phyloP scores from a whole-genome alignment of 371 early-diverging fungal species.

The Mortierella sp. region DNA sequence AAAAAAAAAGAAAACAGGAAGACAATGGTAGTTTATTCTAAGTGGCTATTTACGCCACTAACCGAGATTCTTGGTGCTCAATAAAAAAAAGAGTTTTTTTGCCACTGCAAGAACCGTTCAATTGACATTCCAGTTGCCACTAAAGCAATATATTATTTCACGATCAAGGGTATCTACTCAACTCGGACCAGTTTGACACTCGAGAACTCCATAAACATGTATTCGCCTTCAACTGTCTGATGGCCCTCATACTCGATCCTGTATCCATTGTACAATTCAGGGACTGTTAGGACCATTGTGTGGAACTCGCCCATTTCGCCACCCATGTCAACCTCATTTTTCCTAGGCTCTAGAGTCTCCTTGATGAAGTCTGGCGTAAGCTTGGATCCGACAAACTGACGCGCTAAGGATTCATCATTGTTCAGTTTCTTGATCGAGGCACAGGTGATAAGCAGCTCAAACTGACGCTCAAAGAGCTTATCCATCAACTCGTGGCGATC shows the following conservation, averaged over 20 bases:
- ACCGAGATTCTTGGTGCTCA: too few species aligned
- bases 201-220: constrained; percentile 58
- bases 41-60: too few species aligned
- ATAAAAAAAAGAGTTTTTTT: background rate
- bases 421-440: constrained; percentile 61
- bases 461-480: constrained; percentile 57
- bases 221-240: constrained; percentile 53
- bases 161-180: background rate
- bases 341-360: constrained; percentile 32
- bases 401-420: constrained; percentile 29
- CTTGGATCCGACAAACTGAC: constrained; percentile 48
- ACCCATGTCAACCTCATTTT: constrained; percentile 57
- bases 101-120: background rate
- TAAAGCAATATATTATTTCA: too few species aligned
- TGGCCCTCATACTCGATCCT: constrained; percentile 53
- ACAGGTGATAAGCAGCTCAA: constrained; percentile 63
- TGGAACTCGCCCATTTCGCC: constrained; percentile 73
- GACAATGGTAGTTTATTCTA: background rate
- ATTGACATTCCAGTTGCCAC: background rate
- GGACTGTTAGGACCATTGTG: constrained; percentile 67
- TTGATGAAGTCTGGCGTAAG: constrained; percentile 50
- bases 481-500: constrained; percentile 55
- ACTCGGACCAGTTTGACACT: constrained; percentile 31
- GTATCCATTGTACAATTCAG: constrained; percentile 53
- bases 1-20: background rate